These are phyloP conservation scores for Cladosporium colombiae DNA, from an alignment of 2,329 filamentous ascomycete species.

Conservation along the genomic window DNA sequence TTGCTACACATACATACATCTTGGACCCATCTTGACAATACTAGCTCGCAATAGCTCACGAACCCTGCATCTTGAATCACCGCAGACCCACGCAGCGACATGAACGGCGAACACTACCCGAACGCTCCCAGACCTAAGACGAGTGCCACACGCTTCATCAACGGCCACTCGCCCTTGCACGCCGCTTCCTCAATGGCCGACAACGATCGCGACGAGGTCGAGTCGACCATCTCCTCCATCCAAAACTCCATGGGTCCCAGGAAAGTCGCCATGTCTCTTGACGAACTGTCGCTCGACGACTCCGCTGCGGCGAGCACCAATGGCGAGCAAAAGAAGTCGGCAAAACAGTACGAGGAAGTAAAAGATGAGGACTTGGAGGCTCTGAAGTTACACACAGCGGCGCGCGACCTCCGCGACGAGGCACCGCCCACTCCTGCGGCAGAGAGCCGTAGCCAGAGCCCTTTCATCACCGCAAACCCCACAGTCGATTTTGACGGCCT, in stretches of 20 bases:
- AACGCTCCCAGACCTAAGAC: constrained; percentile 46
- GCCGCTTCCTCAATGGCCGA: constrained; percentile 43
- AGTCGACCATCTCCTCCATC: constrained; percentile 61
- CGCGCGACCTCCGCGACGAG: constrained; percentile 56
- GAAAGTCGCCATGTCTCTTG: constrained; percentile 49
- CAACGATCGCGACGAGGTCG: constrained; percentile 54
- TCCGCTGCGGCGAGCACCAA: background rate
- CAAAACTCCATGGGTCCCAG: constrained; percentile 56
- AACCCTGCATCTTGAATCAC: background rate
- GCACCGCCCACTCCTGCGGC: constrained; percentile 54
- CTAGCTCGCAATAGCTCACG: background rate
- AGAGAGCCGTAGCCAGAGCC: constrained; percentile 47
- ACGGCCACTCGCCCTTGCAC: constrained; percentile 55
- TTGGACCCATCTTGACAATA: constrained; percentile 6
- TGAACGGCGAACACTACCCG: constrained; percentile 45
- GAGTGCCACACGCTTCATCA: constrained; percentile 59
- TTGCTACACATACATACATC: background rate
- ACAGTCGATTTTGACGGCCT: constrained; percentile 58
- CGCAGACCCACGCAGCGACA: constrained; percentile 29
- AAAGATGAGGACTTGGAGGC: constrained; percentile 47
- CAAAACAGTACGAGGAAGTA: constrained; percentile 40
- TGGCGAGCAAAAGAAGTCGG: constrained; percentile 20
- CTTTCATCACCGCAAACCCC: constrained; percentile 53
- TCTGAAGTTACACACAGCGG: constrained; percentile 33
- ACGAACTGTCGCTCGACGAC: constrained; percentile 30